These are phyloP conservation scores for Alloteropsis angusta DNA, from an alignment of 202 grass and related monocot genomes.

Conservation along the genomic window DNA sequence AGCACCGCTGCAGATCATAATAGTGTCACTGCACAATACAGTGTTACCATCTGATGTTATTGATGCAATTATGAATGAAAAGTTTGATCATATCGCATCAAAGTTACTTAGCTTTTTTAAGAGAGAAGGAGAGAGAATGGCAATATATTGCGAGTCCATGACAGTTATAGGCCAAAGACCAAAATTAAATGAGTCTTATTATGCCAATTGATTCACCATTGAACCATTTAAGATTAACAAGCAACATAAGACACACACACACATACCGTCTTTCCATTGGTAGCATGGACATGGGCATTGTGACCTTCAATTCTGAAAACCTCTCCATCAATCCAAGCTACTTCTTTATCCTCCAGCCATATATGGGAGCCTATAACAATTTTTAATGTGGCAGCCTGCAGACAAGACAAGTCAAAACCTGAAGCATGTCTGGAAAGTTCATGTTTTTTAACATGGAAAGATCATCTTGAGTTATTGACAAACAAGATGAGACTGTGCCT, in stretches of 20 bases:
- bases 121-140: neutral
- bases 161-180: neutral
- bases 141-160: neutral
- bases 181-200: neutral
- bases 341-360: constrained; percentile 66
- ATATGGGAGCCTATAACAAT: constrained; percentile 77
- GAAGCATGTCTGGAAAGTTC: constrained; percentile 1
- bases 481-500: neutral
- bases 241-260: neutral
- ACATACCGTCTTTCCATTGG: constrained; percentile 66
- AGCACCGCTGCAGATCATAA: neutral
- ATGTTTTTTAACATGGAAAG: neutral
- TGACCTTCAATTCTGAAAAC: constrained; percentile 46
- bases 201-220: neutral
- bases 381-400: constrained; percentile 44
- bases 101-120: neutral
- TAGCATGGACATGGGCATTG: constrained; percentile 50
- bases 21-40: neutral
- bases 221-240: neutral
- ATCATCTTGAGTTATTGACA: neutral
- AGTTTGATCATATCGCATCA: neutral
- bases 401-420: neutral
- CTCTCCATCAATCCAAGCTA: constrained; percentile 87
- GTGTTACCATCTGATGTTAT: neutral
- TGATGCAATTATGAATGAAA: neutral